These are phyloP conservation scores for Monosporozyma servazzii DNA, from an alignment of 805 yeast genomes.

Conservation along the genomic window DNA sequence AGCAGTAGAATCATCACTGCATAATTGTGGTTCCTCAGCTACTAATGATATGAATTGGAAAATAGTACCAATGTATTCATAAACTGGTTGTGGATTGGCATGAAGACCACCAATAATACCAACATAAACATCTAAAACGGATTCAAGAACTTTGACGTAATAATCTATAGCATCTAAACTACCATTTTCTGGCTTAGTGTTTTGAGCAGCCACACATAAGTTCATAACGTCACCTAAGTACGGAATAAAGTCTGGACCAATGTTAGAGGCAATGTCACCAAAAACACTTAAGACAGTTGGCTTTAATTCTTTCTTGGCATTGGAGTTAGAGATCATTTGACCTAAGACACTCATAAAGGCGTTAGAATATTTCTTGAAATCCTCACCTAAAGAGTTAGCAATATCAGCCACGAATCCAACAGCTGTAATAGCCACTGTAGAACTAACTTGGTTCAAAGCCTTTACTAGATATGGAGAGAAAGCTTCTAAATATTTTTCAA, in stretches of 20 bases:
- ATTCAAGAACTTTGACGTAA: conserved; percentile 59
- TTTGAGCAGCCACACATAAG: conserved; percentile 60
- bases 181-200: conserved; percentile 52
- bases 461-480: conserved; percentile 75
- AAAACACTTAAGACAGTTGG: conserved; percentile 86
- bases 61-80: conserved; percentile 57
- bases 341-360: conserved; percentile 81
- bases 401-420: conserved; percentile 94
- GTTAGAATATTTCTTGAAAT: conserved; percentile 63
- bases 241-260: conserved; percentile 67
- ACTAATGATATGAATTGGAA: conserved; percentile 58
- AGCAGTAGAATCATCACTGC: conserved; percentile 58
- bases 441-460: conserved; percentile 75
- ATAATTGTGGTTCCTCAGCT: conserved; percentile 50
- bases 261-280: conserved; percentile 89
- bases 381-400: conserved; percentile 74
- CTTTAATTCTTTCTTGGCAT: conserved; percentile 69
- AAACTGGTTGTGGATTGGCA: conserved; percentile 54
- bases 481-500: conserved; percentile 66
- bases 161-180: conserved; percentile 73
- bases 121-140: conserved; percentile 92
- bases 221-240: conserved; percentile 74
- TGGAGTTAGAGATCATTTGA: conserved; percentile 53
- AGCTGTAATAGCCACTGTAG: conserved; percentile 79
- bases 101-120: conserved; percentile 90